Evolutionary conservation across 2,329 filamentous ascomycete species (phyloP), one percentile per base, ranked within the genome.

Genomic region (Epichloe glyceriae): DNA sequence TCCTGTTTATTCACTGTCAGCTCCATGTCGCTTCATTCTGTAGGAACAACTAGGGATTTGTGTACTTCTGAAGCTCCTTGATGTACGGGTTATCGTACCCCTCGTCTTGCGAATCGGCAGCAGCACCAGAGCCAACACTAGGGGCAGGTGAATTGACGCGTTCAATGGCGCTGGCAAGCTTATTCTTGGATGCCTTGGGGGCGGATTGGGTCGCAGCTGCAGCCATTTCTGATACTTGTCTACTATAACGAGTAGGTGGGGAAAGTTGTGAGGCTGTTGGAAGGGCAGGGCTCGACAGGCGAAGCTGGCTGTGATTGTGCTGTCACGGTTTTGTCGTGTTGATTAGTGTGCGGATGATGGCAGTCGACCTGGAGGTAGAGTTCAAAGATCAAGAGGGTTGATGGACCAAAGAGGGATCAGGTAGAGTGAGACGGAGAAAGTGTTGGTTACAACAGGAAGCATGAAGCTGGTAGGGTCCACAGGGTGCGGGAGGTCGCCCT

Each of bases 51-150:
- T 19, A 19, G 15, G 19, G 15, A 43, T 7, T 45, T 20, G 44
- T 26, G 22, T 73, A 95, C 90, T 95, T 96, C 64, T 91, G 82
- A 47, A 97, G 76, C 66, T 97, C 91, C 65, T 83, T 88, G 64
- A 96, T 78, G 70, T 91, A 89, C 39, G 82, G 74, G 61, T 80
- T 89, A 65, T 96, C 90, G 55, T 72, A 73, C 55, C 67, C 62
- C 53, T 80, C 80, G 52, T 87, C 82, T 47, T 70, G 68, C 53
- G 73, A 73, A 61, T 82, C 81, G 55, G 76, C 73, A 50, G 72
- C 65, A 46, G 71, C 65, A 54, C 70, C 67, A 51, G 75, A 70
- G 52, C 70, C 63, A 41, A 57, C 52, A 58, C 74, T 73, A 40
- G 75, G 72, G 26, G 78, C 74, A 51, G 77, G 73, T 42, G 78